Evolutionary conservation across 164 flowering plant genomes (phyloP), one percentile per base, ranked within the genome.

Genomic region (Tetracentron sinense): DNA sequence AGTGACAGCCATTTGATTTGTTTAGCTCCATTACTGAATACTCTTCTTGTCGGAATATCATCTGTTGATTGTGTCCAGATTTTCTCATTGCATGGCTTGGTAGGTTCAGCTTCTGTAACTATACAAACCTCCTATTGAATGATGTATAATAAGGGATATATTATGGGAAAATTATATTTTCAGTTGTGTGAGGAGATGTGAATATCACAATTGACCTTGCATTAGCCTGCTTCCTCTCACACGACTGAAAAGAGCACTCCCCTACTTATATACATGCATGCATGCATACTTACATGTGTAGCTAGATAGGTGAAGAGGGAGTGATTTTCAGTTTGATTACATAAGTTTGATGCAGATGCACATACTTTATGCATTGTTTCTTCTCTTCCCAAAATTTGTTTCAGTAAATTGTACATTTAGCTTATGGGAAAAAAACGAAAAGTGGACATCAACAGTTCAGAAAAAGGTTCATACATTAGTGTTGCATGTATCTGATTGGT

Each of bases 11-110:
- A 89, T 78, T 82, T 94, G 75, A 85, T 91, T 52, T 61, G 71
- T 65, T 81, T 69, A 76, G 96, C 93, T 70, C 92, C 96, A 44
- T 69, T 91, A 81, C 82, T 94, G 60, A 82, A 86, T 71, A 78
- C 75, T 51, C 81, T 91, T 35, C 83, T 94, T 51, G 82, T 83
- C 51, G 99, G 96, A 65, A 84, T 89, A 69, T 81, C 87, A 62
- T 73, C 96, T 38, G 83, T 91, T 61, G 99, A 94, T 70, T 81
- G 83, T 65, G 82, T 88, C 69, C 96, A 89, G 68, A 80, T 91
- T 62, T 85, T 94, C 73, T 91, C 96, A 3, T 59, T 91, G 42
- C 99, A 89, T 78, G 99, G 99, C 59, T 55, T 89, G 90, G 99
- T 94, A 80, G 31, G 90, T 66, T 72, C 20, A 25, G 23, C 35